These are phyloP conservation scores for Tulasnella sp. DNA, from an alignment of 768 basidiomycete genomes.

Conservation along the genomic window DNA sequence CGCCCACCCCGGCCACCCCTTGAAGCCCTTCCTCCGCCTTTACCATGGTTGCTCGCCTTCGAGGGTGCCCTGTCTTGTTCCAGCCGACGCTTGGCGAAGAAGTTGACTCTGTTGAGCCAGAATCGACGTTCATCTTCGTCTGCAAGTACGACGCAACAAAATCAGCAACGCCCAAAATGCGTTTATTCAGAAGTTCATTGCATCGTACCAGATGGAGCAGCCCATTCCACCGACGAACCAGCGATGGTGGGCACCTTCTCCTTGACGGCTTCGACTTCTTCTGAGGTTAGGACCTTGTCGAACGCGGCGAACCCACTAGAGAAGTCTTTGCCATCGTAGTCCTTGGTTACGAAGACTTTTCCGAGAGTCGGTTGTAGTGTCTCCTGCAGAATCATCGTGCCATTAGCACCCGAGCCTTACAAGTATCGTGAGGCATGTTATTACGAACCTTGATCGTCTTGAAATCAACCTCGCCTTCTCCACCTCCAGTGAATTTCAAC, in stretches of 20 bases:
- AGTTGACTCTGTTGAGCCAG: slow-evolving; percentile 33
- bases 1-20: slow-evolving; percentile 30
- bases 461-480: slow-evolving; percentile 54
- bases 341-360: slow-evolving; percentile 49
- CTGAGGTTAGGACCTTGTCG: slow-evolving; percentile 64
- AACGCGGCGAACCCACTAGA: slow-evolving; percentile 50
- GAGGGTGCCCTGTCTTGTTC: slow-evolving; percentile 4
- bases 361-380: slow-evolving; percentile 50
- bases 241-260: slow-evolving; percentile 29
- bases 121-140: slow-evolving; percentile 35
- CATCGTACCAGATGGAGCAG: slow-evolving; percentile 32
- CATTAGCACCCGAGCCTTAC: not conserved
- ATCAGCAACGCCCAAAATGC: not conserved
- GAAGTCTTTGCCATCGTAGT: slow-evolving; percentile 42
- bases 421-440: not conserved
- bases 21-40: slow-evolving; percentile 20
- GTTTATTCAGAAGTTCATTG: not conserved
- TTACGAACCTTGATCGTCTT: slow-evolving; percentile 53
- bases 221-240: slow-evolving; percentile 62
- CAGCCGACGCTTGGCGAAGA: slow-evolving; percentile 30
- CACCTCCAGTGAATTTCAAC: slow-evolving; percentile 57
- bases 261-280: slow-evolving; percentile 64
- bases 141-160: slow-evolving; percentile 12
- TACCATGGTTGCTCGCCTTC: slow-evolving; percentile 20
- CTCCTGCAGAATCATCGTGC: slow-evolving; percentile 37